These are phyloP conservation scores for Aspergillus viridinutans DNA, from an alignment of 2,329 filamentous ascomycete genomes.

Conservation along the genomic window DNA sequence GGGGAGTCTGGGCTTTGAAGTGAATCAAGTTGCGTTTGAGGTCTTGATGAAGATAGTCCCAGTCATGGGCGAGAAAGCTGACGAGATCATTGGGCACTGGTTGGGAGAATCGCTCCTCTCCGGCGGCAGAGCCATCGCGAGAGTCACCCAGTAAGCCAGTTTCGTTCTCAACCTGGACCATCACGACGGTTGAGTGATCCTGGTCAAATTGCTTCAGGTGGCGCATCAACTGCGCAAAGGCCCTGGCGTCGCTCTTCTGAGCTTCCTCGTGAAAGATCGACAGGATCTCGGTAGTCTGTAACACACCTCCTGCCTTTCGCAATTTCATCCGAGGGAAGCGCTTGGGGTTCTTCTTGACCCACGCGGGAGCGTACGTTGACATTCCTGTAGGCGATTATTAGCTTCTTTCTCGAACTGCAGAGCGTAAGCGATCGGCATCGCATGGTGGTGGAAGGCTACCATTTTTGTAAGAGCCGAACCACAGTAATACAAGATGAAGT, in stretches of 20 bases:
- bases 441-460: conserved; percentile 24
- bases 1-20: conserved; percentile 18
- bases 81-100: conserved; percentile 37
- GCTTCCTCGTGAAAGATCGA: conserved; percentile 37
- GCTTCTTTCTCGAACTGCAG: background rate
- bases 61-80: conserved; percentile 18
- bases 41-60: conserved; percentile 14
- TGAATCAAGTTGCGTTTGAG: conserved; percentile 22
- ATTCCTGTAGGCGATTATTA: conserved; percentile 4
- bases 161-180: conserved; percentile 58
- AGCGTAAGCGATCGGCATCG: background rate
- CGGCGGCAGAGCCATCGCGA: conserved; percentile 43
- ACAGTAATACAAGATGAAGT: conserved; percentile 41
- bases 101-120: conserved; percentile 40
- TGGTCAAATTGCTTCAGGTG: conserved; percentile 44
- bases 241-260: conserved; percentile 35
- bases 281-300: conserved; percentile 30
- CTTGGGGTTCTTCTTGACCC: conserved; percentile 31
- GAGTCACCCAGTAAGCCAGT: conserved; percentile 51
- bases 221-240: conserved; percentile 36
- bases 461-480: conserved; percentile 50
- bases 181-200: conserved; percentile 48
- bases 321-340: conserved; percentile 9
- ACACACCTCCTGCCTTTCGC: conserved; percentile 10
- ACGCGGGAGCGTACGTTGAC: conserved; percentile 37